These are phyloP conservation scores for Collybia mongolica DNA, from an alignment of 768 basidiomycete species.

Conservation along the genomic window DNA sequence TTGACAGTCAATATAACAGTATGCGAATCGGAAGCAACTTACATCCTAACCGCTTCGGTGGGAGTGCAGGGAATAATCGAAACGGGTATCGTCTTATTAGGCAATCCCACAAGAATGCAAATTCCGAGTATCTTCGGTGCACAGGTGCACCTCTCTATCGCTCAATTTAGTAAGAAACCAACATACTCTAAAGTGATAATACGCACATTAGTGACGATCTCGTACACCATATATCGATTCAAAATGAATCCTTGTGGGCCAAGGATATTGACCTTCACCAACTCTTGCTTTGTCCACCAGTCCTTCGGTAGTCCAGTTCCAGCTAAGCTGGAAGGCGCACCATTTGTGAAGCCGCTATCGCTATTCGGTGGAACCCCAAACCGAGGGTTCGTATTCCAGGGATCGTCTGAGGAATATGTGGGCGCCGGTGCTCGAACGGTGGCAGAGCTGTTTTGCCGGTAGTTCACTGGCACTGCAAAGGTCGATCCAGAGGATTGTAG, in stretches of 20 bases:
- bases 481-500: slow-evolving; percentile 54
- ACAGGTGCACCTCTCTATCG: slow-evolving; percentile 65
- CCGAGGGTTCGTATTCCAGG: slow-evolving; percentile 52
- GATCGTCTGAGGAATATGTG: slow-evolving; percentile 64
- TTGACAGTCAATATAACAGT: neutral
- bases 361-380: slow-evolving; percentile 26
- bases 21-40: slow-evolving; percentile 30
- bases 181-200: neutral
- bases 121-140: slow-evolving; percentile 89
- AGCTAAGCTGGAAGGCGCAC: slow-evolving; percentile 56
- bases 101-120: slow-evolving; percentile 86
- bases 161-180: slow-evolving; percentile 7
- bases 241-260: slow-evolving; percentile 93
- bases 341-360: slow-evolving; percentile 36
- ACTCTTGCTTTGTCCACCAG: slow-evolving; percentile 89
- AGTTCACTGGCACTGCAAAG: slow-evolving; percentile 38
- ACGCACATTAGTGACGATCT: slow-evolving; percentile 74
- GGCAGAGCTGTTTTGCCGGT: slow-evolving; percentile 41
- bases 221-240: slow-evolving; percentile 85
- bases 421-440: slow-evolving; percentile 44
- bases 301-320: slow-evolving; percentile 73
- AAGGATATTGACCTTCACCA: slow-evolving; percentile 64
- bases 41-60: slow-evolving; percentile 93
- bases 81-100: slow-evolving; percentile 89
- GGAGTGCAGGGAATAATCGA: slow-evolving; percentile 81